These are phyloP conservation scores for Artomyces pyxidatus DNA, from an alignment of 768 basidiomycete genomes.

Conservation along the genomic window DNA sequence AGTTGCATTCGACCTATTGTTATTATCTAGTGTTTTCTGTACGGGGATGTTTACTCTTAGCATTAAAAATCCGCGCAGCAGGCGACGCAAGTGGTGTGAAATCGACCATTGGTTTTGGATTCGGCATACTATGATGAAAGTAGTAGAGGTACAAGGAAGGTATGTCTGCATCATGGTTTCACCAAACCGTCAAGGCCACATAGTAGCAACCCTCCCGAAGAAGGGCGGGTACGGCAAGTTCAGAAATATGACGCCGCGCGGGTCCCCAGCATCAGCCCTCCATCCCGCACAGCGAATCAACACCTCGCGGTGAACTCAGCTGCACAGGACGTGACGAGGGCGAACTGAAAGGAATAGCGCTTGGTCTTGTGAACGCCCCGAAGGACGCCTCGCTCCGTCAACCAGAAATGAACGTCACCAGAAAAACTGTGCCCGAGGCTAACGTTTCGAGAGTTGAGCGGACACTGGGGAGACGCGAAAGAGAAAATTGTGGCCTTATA, in stretches of 20 bases:
- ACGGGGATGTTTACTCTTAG: neutral
- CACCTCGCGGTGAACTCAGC: constrained; percentile 45
- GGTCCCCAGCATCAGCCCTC: constrained; percentile 36
- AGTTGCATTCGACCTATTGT: neutral
- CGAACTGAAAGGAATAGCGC: constrained; percentile 19
- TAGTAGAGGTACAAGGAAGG: constrained; percentile 5
- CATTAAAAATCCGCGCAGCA: no score
- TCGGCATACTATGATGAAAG: neutral
- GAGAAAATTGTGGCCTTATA: constrained; percentile 21
- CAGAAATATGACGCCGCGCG: constrained; percentile 74
- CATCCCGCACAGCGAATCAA: constrained; percentile 37
- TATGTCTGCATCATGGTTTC: constrained; percentile 75
- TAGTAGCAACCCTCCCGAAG: constrained; percentile 46
- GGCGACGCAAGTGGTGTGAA: no score
- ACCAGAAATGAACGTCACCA: constrained; percentile 65
- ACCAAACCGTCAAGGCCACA: constrained; percentile 77
- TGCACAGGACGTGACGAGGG: constrained; percentile 29
- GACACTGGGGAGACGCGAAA: constrained; percentile 42
- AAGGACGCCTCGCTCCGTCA: constrained; percentile 67
- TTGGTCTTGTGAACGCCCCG: constrained; percentile 44
- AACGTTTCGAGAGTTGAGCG: constrained; percentile 64
- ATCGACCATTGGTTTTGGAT: no score
- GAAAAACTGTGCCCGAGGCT: constrained; percentile 42
- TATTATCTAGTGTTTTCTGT: neutral
- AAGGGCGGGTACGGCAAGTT: constrained; percentile 56